Evolutionary conservation across 345 rosid species (phyloP).

Genomic region (Bruguiera sexangula): DNA sequence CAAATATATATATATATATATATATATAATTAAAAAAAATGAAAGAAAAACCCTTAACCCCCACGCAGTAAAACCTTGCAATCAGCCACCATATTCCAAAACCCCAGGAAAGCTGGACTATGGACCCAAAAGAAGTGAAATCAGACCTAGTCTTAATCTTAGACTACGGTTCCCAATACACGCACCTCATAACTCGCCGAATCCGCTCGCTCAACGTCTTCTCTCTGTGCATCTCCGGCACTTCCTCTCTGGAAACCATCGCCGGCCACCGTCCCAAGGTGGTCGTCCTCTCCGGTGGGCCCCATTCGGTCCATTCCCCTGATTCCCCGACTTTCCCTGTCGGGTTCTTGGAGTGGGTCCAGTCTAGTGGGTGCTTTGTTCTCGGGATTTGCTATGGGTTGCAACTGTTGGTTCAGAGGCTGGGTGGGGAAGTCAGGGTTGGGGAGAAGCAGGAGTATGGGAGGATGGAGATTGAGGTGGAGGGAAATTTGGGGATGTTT

Average conservation of each 20-base stretch:
- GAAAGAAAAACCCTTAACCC: not conserved
- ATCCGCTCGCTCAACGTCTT: conserved; percentile 78
- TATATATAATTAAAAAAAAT: no score
- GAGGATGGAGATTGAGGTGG: conserved; percentile 85
- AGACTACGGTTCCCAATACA: conserved; percentile 89
- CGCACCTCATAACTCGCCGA: conserved; percentile 90
- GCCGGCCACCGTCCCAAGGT: conserved; percentile 58
- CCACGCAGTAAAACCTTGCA: not conserved
- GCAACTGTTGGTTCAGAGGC: conserved; percentile 76
- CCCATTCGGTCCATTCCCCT: conserved; percentile 78
- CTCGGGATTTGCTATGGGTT: conserved; percentile 87
- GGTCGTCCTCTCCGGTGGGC: conserved; percentile 93
- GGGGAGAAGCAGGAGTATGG: conserved; percentile 93
- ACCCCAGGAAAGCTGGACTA: not conserved
- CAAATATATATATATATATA: no score
- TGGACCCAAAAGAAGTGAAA: conserved; percentile 35
- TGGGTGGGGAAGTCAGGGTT: conserved; percentile 70
- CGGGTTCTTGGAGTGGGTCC: conserved; percentile 76
- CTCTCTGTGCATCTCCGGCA: conserved; percentile 86
- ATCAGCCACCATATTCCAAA: not conserved
- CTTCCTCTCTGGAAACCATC: conserved; percentile 62
- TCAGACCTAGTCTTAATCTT: conserved; percentile 82
- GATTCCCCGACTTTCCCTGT: conserved; percentile 70
- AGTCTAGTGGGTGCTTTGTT: conserved; percentile 48
- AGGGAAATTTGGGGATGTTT: conserved; percentile 44